A percentile compares a stretch with the other conserved stretches of the same genome.
Conservation (phyloP, 495 filamentous ascomycete species). For the Friedmanniomyces simplex region DNA sequence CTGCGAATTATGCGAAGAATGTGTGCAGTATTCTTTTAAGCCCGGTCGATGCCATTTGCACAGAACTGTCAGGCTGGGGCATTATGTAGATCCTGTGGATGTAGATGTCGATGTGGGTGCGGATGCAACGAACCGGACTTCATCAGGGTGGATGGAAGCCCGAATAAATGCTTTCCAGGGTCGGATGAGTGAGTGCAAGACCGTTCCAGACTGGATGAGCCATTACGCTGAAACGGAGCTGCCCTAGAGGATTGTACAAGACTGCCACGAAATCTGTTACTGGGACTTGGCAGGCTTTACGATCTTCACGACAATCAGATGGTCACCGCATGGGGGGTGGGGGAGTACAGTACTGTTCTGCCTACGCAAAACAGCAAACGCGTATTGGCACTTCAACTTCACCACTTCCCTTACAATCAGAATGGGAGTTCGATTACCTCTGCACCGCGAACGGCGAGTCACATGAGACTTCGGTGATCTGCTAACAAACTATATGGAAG, state of each 20-base stretch:
- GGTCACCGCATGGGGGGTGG: neutral
- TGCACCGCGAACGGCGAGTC: too few relatives aligned
- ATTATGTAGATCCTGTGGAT: conserved; percentile 1
- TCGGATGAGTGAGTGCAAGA: neutral
- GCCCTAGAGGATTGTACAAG: neutral
- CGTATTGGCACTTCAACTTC: neutral
- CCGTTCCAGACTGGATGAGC: too few relatives aligned
- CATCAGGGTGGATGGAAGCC: neutral
- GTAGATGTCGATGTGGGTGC: neutral
- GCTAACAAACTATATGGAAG: too few relatives aligned
- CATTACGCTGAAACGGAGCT: neutral
- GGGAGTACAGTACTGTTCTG: neutral
- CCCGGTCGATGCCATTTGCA: conserved; percentile 6
- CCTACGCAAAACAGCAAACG: neutral
- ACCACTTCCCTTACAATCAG: neutral
- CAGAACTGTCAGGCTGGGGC: conserved; percentile 1
- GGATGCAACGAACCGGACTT: neutral
- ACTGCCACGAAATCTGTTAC: neutral
- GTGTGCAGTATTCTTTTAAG: neutral
- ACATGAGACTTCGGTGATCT: too few relatives aligned
- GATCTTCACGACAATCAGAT: neutral
- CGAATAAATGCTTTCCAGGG: too few relatives aligned
- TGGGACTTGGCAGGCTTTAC: neutral
- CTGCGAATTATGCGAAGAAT: conserved; percentile 2
- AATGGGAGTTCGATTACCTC: too few relatives aligned